Percentiles rank a stretch among this genome's conserved stretches.
Conservation (phyloP, 768 basidiomycete species). For the Suillus variegatus region DNA sequence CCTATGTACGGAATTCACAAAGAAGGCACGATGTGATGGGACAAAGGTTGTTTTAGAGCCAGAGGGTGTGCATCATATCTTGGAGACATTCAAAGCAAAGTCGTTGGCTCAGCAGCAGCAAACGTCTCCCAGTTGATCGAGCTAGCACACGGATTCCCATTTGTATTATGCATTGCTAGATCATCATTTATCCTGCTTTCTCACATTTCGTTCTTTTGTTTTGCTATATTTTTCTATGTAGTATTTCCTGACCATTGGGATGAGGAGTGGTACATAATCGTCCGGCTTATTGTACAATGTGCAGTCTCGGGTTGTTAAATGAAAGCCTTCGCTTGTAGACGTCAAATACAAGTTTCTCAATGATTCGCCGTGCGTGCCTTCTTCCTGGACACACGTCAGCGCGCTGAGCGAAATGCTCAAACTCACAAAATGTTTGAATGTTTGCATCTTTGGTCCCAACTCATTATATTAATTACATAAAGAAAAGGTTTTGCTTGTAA, state of each 20-base stretch:
- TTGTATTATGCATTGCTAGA: conserved; percentile 4
- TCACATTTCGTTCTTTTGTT: background rate
- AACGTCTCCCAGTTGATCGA: background rate
- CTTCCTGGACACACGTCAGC: conserved; percentile 46
- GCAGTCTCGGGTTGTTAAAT: conserved; percentile 24
- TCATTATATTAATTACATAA: conserved; percentile 8
- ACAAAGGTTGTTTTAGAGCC: conserved; percentile 77
- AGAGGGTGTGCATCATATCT: conserved; percentile 42
- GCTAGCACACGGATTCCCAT: conserved; percentile 1
- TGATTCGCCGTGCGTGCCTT: conserved; percentile 64
- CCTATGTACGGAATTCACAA: conserved; percentile 76
- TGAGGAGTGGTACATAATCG: background rate
- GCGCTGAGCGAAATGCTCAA: background rate
- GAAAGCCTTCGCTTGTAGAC: conserved; percentile 71
- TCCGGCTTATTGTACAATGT: background rate
- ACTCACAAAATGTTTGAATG: background rate
- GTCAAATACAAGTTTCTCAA: conserved; percentile 65
- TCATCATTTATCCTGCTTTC: conserved; percentile 1
- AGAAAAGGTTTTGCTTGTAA: conserved; percentile 74
- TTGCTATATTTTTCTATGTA: background rate
- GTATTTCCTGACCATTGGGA: conserved; percentile 2
- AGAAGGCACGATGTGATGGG: conserved; percentile 83
- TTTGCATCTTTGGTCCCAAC: background rate
- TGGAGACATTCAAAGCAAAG: conserved; percentile 41
- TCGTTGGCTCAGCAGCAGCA: conserved; percentile 14